Evolutionary conservation across 2,329 filamentous ascomycete genomes (phyloP).

Genomic region (Stromatinia cepivora): DNA sequence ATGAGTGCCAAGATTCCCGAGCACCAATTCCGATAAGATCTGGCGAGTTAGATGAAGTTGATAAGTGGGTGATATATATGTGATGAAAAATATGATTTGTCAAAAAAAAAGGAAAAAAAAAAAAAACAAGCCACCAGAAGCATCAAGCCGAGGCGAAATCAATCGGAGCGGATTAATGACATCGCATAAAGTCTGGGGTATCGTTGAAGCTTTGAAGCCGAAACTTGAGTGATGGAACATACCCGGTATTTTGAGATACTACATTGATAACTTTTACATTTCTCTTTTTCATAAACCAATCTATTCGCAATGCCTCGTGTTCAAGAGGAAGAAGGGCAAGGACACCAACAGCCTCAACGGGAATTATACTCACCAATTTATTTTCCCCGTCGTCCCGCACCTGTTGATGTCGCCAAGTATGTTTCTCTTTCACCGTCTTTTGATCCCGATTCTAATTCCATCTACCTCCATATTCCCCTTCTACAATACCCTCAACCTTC

Average conservation of each 20-base stretch:
- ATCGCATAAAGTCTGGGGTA: constrained; percentile 1
- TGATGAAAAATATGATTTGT: constrained; percentile 6
- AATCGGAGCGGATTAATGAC: background rate
- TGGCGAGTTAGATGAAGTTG: background rate
- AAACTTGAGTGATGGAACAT: background rate
- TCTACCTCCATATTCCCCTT: background rate
- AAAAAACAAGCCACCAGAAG: background rate
- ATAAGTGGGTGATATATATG: background rate
- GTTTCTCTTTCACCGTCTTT: background rate
- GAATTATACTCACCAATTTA: constrained; percentile 16
- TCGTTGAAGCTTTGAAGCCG: background rate
- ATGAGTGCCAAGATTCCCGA: background rate
- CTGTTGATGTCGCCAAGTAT: constrained; percentile 10
- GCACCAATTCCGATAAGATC: constrained; percentile 12
- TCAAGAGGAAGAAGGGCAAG: background rate
- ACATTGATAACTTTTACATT: background rate
- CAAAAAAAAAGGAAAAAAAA: background rate
- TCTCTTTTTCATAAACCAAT: background rate
- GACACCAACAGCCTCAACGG: background rate
- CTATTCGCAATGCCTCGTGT: background rate
- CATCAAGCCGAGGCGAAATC: background rate
- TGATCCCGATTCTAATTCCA: background rate
- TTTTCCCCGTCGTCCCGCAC: constrained; percentile 8
- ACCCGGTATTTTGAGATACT: background rate
- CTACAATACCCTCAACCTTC: background rate